Evolutionary conservation across 2,329 filamentous ascomycete species (phyloP).

Genomic region (Capronia coronata): DNA sequence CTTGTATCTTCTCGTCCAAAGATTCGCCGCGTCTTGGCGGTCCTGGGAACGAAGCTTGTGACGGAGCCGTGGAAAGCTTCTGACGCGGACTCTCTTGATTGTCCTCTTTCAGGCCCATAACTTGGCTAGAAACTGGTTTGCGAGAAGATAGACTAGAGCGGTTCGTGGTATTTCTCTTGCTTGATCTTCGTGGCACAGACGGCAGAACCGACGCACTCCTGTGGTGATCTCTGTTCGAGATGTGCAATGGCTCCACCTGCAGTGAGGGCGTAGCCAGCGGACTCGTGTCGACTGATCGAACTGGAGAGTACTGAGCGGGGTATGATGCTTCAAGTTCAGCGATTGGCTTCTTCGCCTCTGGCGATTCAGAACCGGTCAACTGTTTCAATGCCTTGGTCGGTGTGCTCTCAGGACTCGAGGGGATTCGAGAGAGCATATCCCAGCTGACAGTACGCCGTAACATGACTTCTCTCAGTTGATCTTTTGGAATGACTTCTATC

Average conservation of each 20-base stretch:
- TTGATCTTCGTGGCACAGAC: slow-evolving; percentile 27
- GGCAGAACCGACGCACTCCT: slow-evolving; percentile 1
- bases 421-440: slow-evolving; percentile 25
- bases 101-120: background rate
- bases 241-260: slow-evolving; percentile 15
- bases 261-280: slow-evolving; percentile 21
- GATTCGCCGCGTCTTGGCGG: slow-evolving; percentile 36
- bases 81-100: background rate
- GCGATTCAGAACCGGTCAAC: slow-evolving; percentile 25
- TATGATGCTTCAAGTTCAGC: slow-evolving; percentile 26
- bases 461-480: slow-evolving; percentile 24
- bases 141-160: slow-evolving; percentile 4
- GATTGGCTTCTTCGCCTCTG: slow-evolving; percentile 21
- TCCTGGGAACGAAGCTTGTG: background rate
- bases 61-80: background rate
- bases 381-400: slow-evolving; percentile 24
- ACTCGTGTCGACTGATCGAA: slow-evolving; percentile 7
- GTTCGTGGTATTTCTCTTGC: slow-evolving; percentile 26
- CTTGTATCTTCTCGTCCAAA: slow-evolving; percentile 73
- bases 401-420: slow-evolving; percentile 19
- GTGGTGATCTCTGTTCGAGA: slow-evolving; percentile 8
- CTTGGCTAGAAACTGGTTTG: slow-evolving; percentile 19
- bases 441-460: slow-evolving; percentile 21
- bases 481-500: slow-evolving; percentile 28
- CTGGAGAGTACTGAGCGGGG: background rate